These are phyloP conservation scores for Teratosphaeria nubilosa DNA, from an alignment of 2,329 filamentous ascomycete genomes.

Conservation along the genomic window DNA sequence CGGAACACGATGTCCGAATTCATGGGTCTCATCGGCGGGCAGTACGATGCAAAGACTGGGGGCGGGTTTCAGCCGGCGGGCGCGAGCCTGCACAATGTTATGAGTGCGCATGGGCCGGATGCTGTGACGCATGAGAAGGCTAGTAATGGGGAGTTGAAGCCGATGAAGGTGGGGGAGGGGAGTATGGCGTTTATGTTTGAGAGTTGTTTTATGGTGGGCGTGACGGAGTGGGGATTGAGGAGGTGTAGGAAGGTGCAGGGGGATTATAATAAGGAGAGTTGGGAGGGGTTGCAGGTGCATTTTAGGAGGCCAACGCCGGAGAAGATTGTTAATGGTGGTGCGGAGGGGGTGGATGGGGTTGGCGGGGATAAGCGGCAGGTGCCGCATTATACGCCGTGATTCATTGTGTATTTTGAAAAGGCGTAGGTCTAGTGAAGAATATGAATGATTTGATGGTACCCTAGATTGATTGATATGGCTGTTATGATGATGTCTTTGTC, in stretches of 20 bases:
- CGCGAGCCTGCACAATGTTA: conserved; percentile 42
- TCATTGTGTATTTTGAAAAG: background rate
- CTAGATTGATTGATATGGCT: too few species aligned
- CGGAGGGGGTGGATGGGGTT: conserved; percentile 8
- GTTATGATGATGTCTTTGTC: too few species aligned
- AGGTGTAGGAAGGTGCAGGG: conserved; percentile 61
- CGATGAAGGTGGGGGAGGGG: conserved; percentile 48
- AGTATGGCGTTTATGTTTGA: conserved; percentile 63
- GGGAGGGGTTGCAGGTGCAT: conserved; percentile 47
- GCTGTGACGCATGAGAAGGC: conserved; percentile 48
- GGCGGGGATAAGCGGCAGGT: conserved; percentile 19
- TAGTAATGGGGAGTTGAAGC: conserved; percentile 44
- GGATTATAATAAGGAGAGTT: conserved; percentile 72
- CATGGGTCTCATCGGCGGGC: conserved; percentile 50
- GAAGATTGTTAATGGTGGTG: conserved; percentile 12
- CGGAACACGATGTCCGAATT: conserved; percentile 59
- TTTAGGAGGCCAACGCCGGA: conserved; percentile 23
- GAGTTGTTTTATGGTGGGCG: conserved; percentile 59
- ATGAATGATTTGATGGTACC: background rate
- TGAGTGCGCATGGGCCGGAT: conserved; percentile 45
- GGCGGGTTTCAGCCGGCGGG: conserved; percentile 50
- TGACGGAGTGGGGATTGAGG: conserved; percentile 62
- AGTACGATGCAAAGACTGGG: conserved; percentile 50
- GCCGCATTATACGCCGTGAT: conserved; percentile 16
- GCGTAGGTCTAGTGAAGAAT: background rate